Base-by-base conservation (phyloP, 2,329 filamentous ascomycete species). In the Fusarium dlaminii region DNA sequence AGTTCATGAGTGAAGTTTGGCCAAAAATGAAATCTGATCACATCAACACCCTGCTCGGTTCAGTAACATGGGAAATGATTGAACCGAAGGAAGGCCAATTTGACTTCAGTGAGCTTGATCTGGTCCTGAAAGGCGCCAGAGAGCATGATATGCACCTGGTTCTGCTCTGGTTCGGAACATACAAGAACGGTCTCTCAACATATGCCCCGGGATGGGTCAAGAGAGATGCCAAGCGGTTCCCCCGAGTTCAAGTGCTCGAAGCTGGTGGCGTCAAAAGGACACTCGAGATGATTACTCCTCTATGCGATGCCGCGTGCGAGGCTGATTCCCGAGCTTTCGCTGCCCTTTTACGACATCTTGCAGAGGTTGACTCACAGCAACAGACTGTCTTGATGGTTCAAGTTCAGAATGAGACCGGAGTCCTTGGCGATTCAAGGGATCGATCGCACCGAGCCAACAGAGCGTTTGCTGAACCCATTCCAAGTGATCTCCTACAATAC, bases 341-440 rank as follows among this genome's bases (percentile, higher is more conserved):
- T 1, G 76, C 75, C 15, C 68, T 83, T 12, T 80, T 82, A 72
- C 60, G 48, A 2, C 79, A 84, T 52, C 60, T 84, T 0, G 82
- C 83, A 12, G 78, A 85, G 6, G 75, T 88, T 9, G 87, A 89
- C 51, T 79, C 78, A 4, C 76, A 82, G 17, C 81, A 88, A 48
- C 82, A 80, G 6, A 89, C 87, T 0, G 87, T 89, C 0, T 70
- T 89, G 5, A 89, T 89, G 87, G 83, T 89, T 1, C 87, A 89
- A 69, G 87, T 90, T n/a, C 86, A 90, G 77, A 89, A 89, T 46
- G 87, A 89, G 78, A 83, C 82, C 1, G 87, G 88, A 1, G 67
- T 89, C 1, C 79, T 89, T 0, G 86, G 87, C 1, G 87, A 89
- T 72, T 88, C 84, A 13, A 81, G 87, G 29, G 88, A 89, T 72